Conservation (phyloP, 495 filamentous ascomycete species). For the Cercophora sp. region DNA sequence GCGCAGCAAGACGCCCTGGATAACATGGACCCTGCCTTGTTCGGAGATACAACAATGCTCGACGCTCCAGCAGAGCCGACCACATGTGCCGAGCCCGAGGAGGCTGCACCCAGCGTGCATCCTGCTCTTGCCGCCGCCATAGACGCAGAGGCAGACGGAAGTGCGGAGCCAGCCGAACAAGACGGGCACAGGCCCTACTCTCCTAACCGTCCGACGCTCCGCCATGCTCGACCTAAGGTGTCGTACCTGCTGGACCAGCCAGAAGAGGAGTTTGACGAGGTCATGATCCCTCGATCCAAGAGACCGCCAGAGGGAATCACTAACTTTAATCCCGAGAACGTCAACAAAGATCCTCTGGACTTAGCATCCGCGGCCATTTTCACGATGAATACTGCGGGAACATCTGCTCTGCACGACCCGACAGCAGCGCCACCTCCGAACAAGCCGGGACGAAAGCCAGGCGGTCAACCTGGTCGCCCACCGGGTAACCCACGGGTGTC, state of each 20-base stretch:
- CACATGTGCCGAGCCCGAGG: slow-evolving; percentile 6
- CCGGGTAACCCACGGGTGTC: background rate
- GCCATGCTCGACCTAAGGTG: slow-evolving; percentile 41
- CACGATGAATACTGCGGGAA: slow-evolving; percentile 4
- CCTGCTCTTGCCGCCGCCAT: background rate
- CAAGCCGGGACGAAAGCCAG: slow-evolving; percentile 19
- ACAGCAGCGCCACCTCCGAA: background rate
- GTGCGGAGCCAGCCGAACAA: too few species aligned
- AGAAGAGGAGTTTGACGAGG: slow-evolving; percentile 37
- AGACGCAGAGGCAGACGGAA: slow-evolving; percentile 8
- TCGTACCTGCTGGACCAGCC: slow-evolving; percentile 37
- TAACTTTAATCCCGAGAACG: slow-evolving; percentile 13
- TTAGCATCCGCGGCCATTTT: slow-evolving; percentile 33
- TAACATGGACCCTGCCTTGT: slow-evolving; percentile 39
- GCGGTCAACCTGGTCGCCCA: slow-evolving; percentile 19
- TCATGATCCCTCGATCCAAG: slow-evolving; percentile 25
- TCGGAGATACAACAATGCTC: slow-evolving; percentile 19
- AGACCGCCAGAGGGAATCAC: slow-evolving; percentile 16
- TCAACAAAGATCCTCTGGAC: slow-evolving; percentile 34
- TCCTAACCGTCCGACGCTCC: slow-evolving; percentile 34
- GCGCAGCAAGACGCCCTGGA: slow-evolving; percentile 28
- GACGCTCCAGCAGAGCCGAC: slow-evolving; percentile 16
- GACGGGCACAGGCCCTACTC: slow-evolving; percentile 25
- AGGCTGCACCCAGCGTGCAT: too few species aligned
- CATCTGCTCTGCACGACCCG: background rate